Evolutionary conservation across 176 grass and related monocot species (phyloP), one percentile per base, ranked within the genome.

Genomic region (Aegilops bicornis): DNA sequence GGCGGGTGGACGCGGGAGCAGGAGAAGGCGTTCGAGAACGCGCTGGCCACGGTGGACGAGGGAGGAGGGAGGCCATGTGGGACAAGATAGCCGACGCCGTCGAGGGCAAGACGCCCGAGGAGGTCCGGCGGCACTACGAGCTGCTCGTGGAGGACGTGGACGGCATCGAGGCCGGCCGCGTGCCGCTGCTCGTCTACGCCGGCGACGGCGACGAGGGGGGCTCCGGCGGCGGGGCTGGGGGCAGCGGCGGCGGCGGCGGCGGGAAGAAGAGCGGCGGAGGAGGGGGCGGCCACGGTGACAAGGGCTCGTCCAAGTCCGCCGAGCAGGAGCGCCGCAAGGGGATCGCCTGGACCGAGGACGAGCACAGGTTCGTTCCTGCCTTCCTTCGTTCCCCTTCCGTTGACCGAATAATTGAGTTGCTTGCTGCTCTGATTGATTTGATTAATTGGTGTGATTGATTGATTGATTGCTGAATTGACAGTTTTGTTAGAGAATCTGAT

Each of bases 311-410:
- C 12, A 92, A 91, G 86, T 86, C 90, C 2, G 88, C 96, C 3
- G 96, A 96, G 37, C 93, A 96, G 84, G 96, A 96, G 81, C 90
- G 96, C 79, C 79, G 92, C 69, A 98, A 96, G 76, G 96, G 96
- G 54, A 94, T 98, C 72, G 96, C 96, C 35, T 98, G 96, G 96
- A 98, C 96, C 19, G 96, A 98, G 83, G 96, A 98, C 66, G 96
- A 98, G 61, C 96, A 98, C 93, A 98, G 92, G 96, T 98, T 35
- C 11, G 42, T 4, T 65, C 70, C 39, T 43, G 69, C 23, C 50
- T 60, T 7, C 59, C 79, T 48, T 4, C 35, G 10, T 77, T 75
- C 35, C 12, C 27, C 45, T 83, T 43, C 70, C 35, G 4, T 79
- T 63, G 48, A 35, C 27, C 64, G 77, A 54, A 66, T 47, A 79